phyloP scores from a whole-genome alignment of 1,284 basidiomycete species.

The Amylostereum chailletii region DNA sequence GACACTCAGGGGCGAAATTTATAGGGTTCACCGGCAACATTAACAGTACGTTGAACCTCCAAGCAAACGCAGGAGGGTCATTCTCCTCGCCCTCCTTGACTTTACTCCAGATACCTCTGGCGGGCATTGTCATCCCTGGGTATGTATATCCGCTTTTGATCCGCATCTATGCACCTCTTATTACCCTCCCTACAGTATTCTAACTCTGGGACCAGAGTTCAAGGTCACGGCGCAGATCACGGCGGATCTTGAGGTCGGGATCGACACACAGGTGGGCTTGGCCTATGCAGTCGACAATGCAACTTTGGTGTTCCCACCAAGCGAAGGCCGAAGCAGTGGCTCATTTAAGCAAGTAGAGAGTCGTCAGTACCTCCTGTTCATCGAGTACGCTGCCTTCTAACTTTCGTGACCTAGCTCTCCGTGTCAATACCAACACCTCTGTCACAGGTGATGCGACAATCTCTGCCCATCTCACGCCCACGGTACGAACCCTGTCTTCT shows the following conservation, averaged over 20 bases:
- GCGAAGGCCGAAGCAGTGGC: conserved; percentile 10
- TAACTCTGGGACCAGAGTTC: conserved; percentile 28
- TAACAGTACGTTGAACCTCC: conserved; percentile 24
- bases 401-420: conserved; percentile 31
- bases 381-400: conserved; percentile 2
- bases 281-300: conserved; percentile 23
- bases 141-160: conserved; percentile 12
- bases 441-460: conserved; percentile 31
- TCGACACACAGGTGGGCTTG: conserved; percentile 30
- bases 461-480: conserved; percentile 40
- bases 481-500: conserved; percentile 11
- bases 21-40: conserved; percentile 18
- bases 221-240: conserved; percentile 18
- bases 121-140: conserved; percentile 33
- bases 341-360: conserved; percentile 20
- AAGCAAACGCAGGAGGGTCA: conserved; percentile 15
- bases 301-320: conserved; percentile 35
- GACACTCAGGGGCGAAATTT: not conserved
- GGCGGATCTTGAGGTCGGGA: conserved; percentile 24
- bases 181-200: conserved; percentile 14
- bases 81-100: conserved; percentile 20
- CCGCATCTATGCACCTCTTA: not conserved
- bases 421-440: conserved; percentile 22
- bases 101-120: conserved; percentile 27
- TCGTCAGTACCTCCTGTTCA: conserved; percentile 22